Conservation (phyloP, 352 stramenopile genomes). For the Aphanomyces cochlioides region DNA sequence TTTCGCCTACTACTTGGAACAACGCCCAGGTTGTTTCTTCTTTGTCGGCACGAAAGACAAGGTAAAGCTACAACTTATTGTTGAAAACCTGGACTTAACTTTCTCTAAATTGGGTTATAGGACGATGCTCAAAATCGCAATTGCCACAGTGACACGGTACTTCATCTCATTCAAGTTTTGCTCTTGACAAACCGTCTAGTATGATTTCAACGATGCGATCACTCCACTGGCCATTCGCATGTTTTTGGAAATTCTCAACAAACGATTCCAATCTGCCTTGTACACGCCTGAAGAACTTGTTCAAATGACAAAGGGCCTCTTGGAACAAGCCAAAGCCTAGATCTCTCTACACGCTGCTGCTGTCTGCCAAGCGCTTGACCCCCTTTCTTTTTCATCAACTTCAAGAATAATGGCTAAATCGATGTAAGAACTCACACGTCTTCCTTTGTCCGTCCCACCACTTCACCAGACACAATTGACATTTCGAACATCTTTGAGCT, state of each 20-base stretch:
- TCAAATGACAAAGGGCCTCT: background rate
- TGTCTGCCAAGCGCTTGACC: no score
- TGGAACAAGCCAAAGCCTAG: no score
- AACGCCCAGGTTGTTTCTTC: conserved; percentile 80
- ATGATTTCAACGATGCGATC: conserved; percentile 82
- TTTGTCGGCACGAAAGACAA: conserved; percentile 78
- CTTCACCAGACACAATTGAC: no score
- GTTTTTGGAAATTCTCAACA: conserved; percentile 71
- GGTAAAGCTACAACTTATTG: background rate
- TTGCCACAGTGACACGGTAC: conserved; percentile 49
- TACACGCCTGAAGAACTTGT: conserved; percentile 58
- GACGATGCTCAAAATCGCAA: conserved; percentile 17
- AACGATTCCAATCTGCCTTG: conserved; percentile 58
- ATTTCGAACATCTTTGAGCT: no score
- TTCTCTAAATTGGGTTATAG: background rate
- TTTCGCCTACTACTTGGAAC: conserved; percentile 89
- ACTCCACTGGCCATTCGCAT: conserved; percentile 67
- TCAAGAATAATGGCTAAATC: no score
- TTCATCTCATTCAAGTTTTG: conserved; percentile 63
- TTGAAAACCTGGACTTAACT: no score
- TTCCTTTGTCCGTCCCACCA: no score
- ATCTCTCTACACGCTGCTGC: no score
- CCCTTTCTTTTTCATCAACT: no score
- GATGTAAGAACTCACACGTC: no score
- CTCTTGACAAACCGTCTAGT: conserved; percentile 29